Evolutionary conservation across 345 rosid species (phyloP), one percentile per base, ranked within the genome.

Genomic region (Limnanthes douglasii): DNA sequence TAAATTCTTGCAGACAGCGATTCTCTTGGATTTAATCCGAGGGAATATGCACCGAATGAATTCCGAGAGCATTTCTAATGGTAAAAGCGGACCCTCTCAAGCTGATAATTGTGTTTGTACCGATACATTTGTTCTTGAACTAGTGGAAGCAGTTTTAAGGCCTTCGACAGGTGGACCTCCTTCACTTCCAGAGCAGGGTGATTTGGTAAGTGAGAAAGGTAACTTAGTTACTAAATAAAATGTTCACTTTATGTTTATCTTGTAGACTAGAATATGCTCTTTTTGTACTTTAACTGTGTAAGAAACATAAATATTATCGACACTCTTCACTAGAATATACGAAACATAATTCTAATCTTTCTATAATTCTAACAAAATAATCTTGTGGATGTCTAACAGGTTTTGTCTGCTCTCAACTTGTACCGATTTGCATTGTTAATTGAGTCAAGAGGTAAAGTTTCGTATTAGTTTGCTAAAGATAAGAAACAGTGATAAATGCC

Each of bases 111-210:
- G 58, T 56, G 27, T 18, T 2, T 18, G 43, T 37, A 12, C 51
- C 24, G 20, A 35, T 35, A 21, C 56, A 25, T 49, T 62, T 60
- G 66, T 67, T 58, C 65, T 71, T 21, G 78, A 90, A 59, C 54
- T 90, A 33, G 70, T 84, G 43, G 86, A 75, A 65, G 24, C 63
- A 20, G 70, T 84, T 53, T 66, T 90, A 60, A 62, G 59, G 59
- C 95, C 96, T 61, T 56, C 74, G 13, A 48, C 43, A 19, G 94
- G 98, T 25, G 94, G 95, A 39, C 94, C 92, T 51, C 92, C 96
- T 12, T 37, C 52, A 44, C 69, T 84, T 64, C 95, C 86, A 0
- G 92, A 84, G 33, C 61, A 68, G 37, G 59, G 75, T 14, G 98
- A 90, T 56, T 73, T 70, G 58, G 98, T 84, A n/a, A n/a, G n/a